Evolutionary conservation across 345 rosid species (phyloP), one percentile per base, ranked within the genome.

Genomic region (Durio zibethinus): DNA sequence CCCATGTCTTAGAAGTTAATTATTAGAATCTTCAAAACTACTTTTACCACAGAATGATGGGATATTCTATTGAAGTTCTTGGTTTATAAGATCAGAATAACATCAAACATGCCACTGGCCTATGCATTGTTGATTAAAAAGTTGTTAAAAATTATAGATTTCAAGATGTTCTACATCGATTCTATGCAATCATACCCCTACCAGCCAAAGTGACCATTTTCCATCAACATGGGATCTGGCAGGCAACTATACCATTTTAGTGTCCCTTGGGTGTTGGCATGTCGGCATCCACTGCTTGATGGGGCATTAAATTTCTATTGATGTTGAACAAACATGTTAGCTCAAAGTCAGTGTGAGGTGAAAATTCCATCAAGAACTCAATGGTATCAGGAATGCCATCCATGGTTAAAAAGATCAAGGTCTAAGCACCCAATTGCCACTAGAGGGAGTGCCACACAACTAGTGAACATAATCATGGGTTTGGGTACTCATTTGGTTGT

Each of bases 401-500:
- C 15, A 60, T 60, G 29, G n/a, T 10, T 65, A 65, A 25, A 59
- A 59, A 4, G 64, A 59, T 2, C 3, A 2, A 7, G 73, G 31
- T 14, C 1, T 23, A 50, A 68, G 21, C 73, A 69, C n/a, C 40
- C 23, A 69, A 69, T 7, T 27, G 14, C 45, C 57, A 45, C 9
- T 16, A 45, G 23, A 45, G 15, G 73, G 27, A 47, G 73, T 68
- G 56, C 73, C 10, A 16, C 31, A 72, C 76, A 10, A 16, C 65
- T 23, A 6, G 74, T 64, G 5, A 47, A 53, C 40, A 36, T 16
- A 76, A 72, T 76, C 72, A 72, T 73, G 76, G 54, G 31, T 57
- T 72, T 47, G 21, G 66, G 76, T 78, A 29, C 80, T 47, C 16
- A 18, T 45, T 74, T 82, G 27, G 61, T 53, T 76, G 69, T 0